These are phyloP conservation scores for Tuctoria greenei DNA, from an alignment of 176 grass and related monocot species.

Conservation along the genomic window DNA sequence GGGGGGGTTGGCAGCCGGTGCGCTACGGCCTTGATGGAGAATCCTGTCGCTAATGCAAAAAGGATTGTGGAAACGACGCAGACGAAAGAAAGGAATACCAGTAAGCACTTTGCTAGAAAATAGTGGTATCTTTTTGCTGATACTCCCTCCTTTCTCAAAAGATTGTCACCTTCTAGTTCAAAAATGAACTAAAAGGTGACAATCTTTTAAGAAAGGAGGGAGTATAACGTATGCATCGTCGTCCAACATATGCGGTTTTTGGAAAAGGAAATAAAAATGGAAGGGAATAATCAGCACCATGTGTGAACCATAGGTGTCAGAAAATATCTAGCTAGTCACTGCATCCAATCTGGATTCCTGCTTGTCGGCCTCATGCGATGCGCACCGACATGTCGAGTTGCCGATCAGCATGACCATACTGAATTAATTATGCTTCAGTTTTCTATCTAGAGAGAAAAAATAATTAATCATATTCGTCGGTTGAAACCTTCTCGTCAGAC, in stretches of 20 bases:
- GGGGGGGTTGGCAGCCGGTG: not conserved
- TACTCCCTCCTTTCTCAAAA: too few relatives aligned
- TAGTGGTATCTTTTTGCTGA: not conserved
- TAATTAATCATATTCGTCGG: not conserved
- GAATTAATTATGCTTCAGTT: not conserved
- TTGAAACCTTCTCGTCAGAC: slow-evolving; percentile 17
- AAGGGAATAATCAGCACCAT: not conserved
- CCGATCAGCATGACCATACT: not conserved
- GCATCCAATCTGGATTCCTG: slow-evolving; percentile 34
- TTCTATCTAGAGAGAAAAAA: not conserved
- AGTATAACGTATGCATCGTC: not conserved
- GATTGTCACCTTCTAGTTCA: too few relatives aligned
- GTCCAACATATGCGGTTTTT: not conserved
- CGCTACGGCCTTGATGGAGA: not conserved
- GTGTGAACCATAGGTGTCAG: not conserved
- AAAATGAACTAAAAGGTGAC: too few relatives aligned
- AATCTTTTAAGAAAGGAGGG: too few relatives aligned
- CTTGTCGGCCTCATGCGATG: slow-evolving; percentile 37
- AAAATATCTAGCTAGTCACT: slow-evolving; percentile 3
- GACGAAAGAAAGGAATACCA: not conserved
- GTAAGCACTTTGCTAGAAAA: not conserved
- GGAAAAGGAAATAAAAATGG: not conserved
- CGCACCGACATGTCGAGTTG: not conserved
- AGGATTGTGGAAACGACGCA: not conserved
- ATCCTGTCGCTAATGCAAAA: slow-evolving; percentile 1